Evolutionary conservation across 176 grass and related monocot species (phyloP), one percentile per base, ranked within the genome.

Genomic region (Zoysia japonica): DNA sequence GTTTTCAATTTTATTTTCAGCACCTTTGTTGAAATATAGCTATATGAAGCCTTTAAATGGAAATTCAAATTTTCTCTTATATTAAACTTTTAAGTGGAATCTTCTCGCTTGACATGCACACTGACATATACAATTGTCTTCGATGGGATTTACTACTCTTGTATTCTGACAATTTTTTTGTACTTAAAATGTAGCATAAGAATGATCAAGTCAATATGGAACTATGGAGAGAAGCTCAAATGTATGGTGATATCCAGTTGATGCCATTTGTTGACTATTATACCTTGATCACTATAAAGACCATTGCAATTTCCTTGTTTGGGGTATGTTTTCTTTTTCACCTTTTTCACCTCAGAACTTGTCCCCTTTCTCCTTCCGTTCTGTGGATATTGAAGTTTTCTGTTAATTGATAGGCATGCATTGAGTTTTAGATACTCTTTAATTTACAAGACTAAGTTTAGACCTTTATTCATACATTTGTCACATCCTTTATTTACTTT

Each of bases 251-350:
- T 90, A 90, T 93, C 79, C 94, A 97, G 65, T 77, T 97, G 81
- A 89, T 97, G 91, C 94, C 94, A 71, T 97, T 93, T 80, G 94
- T 93, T 80, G 91, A 97, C 82, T 93, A 97, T 61, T 97, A 97
- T 76, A 93, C 76, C 61, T 81, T 97, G 71, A 93, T 97, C 76
- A 93, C 91, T 37, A 84, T 97, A 47, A 93, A 93, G 89, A 89
- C 89, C 15, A 77, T 91, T 81, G 89, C 94, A 60, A 73, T 89
- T 89, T 93, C 87, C 61, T 90, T 71, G 66, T 92, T 93, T 60
- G 94, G 88, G 87, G 94, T 97, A 93, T 75, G 67, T 76, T 71
- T 54, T 80, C 75, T 67, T 64, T 92, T 86, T 53, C 54, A 70
- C 35, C 37, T 42, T 91, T 85, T 85, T 47, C 54, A 78, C 40